A percentile compares a stretch with the other conserved stretches of the same genome.
phyloP scores from a whole-genome alignment of 169 alveolate genomes.

The Miamiensis avidus region DNA sequence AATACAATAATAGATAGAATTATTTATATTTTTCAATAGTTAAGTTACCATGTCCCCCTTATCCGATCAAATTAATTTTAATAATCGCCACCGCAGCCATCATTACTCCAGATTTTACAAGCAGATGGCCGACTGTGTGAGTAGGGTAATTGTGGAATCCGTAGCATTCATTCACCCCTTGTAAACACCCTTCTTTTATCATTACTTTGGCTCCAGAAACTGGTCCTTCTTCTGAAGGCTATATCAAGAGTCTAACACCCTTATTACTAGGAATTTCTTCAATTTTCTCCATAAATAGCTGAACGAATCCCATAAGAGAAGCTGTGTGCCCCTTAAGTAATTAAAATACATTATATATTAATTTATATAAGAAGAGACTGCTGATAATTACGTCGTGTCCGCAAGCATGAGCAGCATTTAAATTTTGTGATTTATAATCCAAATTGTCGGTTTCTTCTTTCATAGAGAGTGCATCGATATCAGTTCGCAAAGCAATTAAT shows the following conservation, averaged over 20 bases:
- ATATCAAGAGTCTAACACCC: neutral
- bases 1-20: too few species aligned
- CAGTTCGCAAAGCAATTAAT: neutral
- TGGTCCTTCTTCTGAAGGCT: neutral
- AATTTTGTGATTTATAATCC: neutral
- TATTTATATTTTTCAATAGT: too few species aligned
- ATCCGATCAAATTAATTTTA: slow-evolving; percentile 49
- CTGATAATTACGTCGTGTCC: neutral
- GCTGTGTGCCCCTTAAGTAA: neutral
- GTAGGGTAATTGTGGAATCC: slow-evolving; percentile 56
- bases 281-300: neutral
- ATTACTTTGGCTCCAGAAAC: neutral
- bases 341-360: too few species aligned
- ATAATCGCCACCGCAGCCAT: slow-evolving; percentile 58
- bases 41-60: slow-evolving; percentile 65
- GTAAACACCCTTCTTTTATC: neutral
- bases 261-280: neutral
- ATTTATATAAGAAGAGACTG: too few species aligned
- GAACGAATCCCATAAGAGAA: neutral
- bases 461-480: neutral
- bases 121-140: slow-evolving; percentile 43
- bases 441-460: neutral
- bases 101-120: slow-evolving; percentile 48
- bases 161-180: neutral
- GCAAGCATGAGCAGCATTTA: neutral